Conservation (phyloP, 176 grass and related monocot species). For the Eragrostis curvula region DNA sequence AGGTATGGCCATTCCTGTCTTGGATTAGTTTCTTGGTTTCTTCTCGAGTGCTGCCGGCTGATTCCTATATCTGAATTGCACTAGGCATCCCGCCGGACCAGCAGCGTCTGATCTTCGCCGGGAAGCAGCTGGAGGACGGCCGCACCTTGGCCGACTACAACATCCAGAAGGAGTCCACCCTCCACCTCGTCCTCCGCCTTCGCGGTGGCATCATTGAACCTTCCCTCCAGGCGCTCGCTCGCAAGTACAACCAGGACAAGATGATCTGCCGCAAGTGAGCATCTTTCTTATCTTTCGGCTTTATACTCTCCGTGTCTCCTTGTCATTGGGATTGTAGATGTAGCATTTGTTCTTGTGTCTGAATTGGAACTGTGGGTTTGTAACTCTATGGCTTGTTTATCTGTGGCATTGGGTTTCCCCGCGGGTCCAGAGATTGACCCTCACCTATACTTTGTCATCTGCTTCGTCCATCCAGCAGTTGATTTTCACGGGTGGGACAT, state of each 20-base stretch:
- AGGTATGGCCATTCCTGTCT: not conserved
- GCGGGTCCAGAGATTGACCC: conserved; percentile 33
- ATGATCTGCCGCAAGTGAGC: conserved; percentile 92
- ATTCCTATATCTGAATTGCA: not conserved
- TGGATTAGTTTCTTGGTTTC: not conserved
- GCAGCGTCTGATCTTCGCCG: conserved; percentile 93
- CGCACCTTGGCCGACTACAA: conserved; percentile 93
- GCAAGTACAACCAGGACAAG: conserved; percentile 96
- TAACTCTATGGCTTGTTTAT: not conserved
- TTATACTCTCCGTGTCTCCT: not conserved
- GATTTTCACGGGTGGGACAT: conserved; percentile 57
- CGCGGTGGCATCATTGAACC: conserved; percentile 89
- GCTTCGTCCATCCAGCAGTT: conserved; percentile 44
- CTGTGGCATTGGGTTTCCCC: conserved; percentile 40
- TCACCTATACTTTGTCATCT: conserved; percentile 65
- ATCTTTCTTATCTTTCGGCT: not conserved
- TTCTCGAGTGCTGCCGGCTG: not conserved
- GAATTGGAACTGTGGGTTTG: conserved; percentile 34
- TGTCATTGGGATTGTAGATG: not conserved
- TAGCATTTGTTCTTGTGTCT: no score
- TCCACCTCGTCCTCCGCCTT: conserved; percentile 86
- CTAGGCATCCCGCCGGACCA: conserved; percentile 89
- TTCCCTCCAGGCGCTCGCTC: conserved; percentile 86
- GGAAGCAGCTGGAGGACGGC: conserved; percentile 95
- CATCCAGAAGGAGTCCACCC: conserved; percentile 98